These are phyloP conservation scores for Pterula multifida DNA, from an alignment of 1,284 basidiomycete species.

Conservation along the genomic window DNA sequence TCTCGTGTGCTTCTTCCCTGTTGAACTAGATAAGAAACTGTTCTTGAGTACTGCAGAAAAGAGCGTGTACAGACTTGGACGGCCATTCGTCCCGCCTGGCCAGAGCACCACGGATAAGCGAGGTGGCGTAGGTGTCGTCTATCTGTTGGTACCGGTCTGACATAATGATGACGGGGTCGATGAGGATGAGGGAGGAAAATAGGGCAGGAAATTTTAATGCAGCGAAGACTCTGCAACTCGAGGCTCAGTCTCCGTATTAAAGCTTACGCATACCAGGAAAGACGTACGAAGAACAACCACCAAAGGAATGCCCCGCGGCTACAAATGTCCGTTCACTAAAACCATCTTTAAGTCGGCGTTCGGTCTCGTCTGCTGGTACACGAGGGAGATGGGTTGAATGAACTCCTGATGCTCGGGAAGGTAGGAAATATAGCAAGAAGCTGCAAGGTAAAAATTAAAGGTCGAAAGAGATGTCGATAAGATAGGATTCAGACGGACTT, in stretches of 20 bases:
- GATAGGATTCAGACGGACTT: not conserved
- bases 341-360: constrained; percentile 29
- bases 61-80: constrained; percentile 30
- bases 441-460: constrained; percentile 34
- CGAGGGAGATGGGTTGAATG: constrained; percentile 41
- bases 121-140: constrained; percentile 8
- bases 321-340: constrained; percentile 39
- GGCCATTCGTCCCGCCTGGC: constrained; percentile 53
- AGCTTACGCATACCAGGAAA: not conserved
- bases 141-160: constrained; percentile 11
- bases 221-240: constrained; percentile 35
- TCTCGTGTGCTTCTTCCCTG: constrained; percentile 49
- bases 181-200: constrained; percentile 62
- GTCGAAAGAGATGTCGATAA: no score
- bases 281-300: constrained; percentile 59
- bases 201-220: constrained; percentile 52
- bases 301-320: constrained; percentile 73
- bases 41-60: not conserved
- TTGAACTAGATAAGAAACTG: not conserved
- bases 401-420: constrained; percentile 19
- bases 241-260: constrained; percentile 7
- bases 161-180: constrained; percentile 67
- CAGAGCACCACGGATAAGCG: constrained; percentile 36
- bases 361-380: constrained; percentile 27
- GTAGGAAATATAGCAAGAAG: constrained; percentile 52